Conservation (phyloP, 2,329 filamentous ascomycete species). For the Beauveria medogensis region DNA sequence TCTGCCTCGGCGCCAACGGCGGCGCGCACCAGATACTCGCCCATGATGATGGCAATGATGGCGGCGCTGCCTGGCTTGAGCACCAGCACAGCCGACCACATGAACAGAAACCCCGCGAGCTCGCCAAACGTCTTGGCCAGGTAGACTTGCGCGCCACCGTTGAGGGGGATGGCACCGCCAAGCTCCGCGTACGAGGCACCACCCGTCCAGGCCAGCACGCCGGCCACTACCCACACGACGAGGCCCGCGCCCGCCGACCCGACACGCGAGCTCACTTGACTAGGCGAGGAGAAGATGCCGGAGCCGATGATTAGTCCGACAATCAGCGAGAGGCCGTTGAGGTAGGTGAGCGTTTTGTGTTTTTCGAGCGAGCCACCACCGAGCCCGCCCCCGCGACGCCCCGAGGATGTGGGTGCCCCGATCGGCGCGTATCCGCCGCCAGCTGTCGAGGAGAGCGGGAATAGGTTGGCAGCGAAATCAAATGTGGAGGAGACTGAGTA, state of each 20-base stretch:
- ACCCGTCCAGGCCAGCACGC: slow-evolving; percentile 92
- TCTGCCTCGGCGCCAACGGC: slow-evolving; percentile 80
- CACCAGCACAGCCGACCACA: slow-evolving; percentile 90
- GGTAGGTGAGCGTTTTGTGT: slow-evolving; percentile 88
- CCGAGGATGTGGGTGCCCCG: slow-evolving; percentile 60
- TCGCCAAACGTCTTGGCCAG: slow-evolving; percentile 95
- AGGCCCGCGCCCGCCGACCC: slow-evolving; percentile 86
- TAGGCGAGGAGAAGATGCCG: slow-evolving; percentile 91
- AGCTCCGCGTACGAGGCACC: slow-evolving; percentile 92
- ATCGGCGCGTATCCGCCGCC: slow-evolving; percentile 71
- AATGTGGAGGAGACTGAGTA: slow-evolving; percentile 92
- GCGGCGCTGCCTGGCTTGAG: slow-evolving; percentile 89
- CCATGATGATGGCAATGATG: slow-evolving; percentile 96
- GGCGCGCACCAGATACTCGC: slow-evolving; percentile 89
- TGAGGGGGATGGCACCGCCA: slow-evolving; percentile 89
- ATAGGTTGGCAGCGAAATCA: slow-evolving; percentile 88
- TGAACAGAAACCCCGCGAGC: slow-evolving; percentile 85
- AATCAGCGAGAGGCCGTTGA: slow-evolving; percentile 87
- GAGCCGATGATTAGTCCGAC: slow-evolving; percentile 92
- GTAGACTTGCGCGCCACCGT: slow-evolving; percentile 90
- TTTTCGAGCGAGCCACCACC: slow-evolving; percentile 82
- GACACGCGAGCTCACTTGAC: slow-evolving; percentile 83
- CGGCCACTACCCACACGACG: slow-evolving; percentile 85
- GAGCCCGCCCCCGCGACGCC: slow-evolving; percentile 40
- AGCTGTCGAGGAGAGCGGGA: slow-evolving; percentile 79